phyloP scores from a whole-genome alignment of 768 basidiomycete genomes.

The Leccinum subgranulosum region DNA sequence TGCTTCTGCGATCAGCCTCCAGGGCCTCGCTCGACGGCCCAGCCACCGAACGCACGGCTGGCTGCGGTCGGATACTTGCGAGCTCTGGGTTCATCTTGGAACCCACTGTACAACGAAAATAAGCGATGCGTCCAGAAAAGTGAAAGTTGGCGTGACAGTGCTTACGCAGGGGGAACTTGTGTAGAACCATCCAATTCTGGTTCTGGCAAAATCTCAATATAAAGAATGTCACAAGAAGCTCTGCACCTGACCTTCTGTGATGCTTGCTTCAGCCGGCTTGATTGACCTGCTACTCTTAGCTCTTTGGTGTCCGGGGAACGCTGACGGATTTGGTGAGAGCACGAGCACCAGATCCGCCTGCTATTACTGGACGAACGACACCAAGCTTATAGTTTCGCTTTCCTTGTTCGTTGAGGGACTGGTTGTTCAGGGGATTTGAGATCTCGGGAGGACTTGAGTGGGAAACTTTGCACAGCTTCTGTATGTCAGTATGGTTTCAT shows the following conservation, averaged over 20 bases:
- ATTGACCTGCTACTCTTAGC: conserved; percentile 48
- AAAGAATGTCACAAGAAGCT: not conserved
- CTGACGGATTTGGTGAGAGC: conserved; percentile 58
- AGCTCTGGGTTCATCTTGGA: conserved; percentile 1
- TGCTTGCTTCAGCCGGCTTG: conserved; percentile 53
- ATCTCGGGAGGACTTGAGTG: too few species aligned
- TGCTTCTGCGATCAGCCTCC: conserved; percentile 26
- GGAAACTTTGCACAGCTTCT: conserved; percentile 52
- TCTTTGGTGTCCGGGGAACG: conserved; percentile 42
- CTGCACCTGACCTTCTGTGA: conserved; percentile 45
- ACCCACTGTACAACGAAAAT: conserved; percentile 2
- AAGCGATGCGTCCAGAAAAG: not conserved
- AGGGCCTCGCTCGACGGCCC: conserved; percentile 9
- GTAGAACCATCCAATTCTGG: conserved; percentile 19
- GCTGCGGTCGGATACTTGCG: conserved; percentile 4
- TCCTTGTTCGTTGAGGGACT: conserved; percentile 46
- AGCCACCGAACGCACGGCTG: not conserved
- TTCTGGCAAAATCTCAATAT: conserved; percentile 23
- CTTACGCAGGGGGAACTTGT: conserved; percentile 15
- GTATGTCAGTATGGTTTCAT: conserved; percentile 55
- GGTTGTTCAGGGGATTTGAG: conserved; percentile 16
- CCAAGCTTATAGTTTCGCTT: conserved; percentile 70
- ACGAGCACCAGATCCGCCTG: conserved; percentile 66
- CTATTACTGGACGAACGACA: conserved; percentile 64
- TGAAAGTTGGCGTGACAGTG: not conserved